phyloP scores from a whole-genome alignment of 2,329 filamentous ascomycete genomes.

The Dactylellina sp. region DNA sequence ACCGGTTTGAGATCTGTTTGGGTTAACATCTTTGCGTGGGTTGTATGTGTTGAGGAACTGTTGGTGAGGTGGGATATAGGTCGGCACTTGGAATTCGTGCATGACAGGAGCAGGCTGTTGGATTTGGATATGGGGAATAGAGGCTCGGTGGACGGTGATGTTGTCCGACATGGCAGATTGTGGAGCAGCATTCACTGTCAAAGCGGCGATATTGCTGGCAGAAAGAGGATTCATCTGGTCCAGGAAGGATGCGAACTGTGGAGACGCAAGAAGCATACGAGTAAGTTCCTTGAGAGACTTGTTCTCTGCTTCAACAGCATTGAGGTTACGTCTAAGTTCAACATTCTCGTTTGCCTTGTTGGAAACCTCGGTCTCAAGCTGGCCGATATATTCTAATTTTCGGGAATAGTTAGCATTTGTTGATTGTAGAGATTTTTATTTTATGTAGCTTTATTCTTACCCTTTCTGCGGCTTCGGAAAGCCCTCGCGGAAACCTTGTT shows the following conservation, averaged over 20 bases:
- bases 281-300: slow-evolving; percentile 80
- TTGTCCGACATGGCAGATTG: slow-evolving; percentile 57
- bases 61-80: slow-evolving; percentile 46
- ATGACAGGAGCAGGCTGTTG: slow-evolving; percentile 52
- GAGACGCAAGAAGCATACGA: slow-evolving; percentile 82
- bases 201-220: slow-evolving; percentile 42
- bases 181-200: slow-evolving; percentile 24
- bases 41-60: slow-evolving; percentile 57
- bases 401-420: slow-evolving; percentile 56
- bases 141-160: slow-evolving; percentile 56
- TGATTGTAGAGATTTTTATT: slow-evolving; percentile 1
- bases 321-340: slow-evolving; percentile 83
- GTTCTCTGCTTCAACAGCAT: slow-evolving; percentile 85
- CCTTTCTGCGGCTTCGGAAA: slow-evolving; percentile 97
- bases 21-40: slow-evolving; percentile 59
- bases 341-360: slow-evolving; percentile 84
- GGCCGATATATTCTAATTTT: slow-evolving; percentile 90
- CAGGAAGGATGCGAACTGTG: slow-evolving; percentile 72
- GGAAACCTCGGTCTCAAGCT: slow-evolving; percentile 90
- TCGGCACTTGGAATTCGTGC: slow-evolving; percentile 44
- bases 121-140: slow-evolving; percentile 55
- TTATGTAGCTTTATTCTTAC: slow-evolving; percentile 69
- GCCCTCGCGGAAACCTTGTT: slow-evolving; percentile 99
- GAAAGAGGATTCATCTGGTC: slow-evolving; percentile 57
- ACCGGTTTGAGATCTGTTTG: slow-evolving; percentile 54